A percentile compares a stretch with the other conserved stretches of the same genome.
These are phyloP conservation scores for Zalaria obscura DNA, from an alignment of 2,329 filamentous ascomycete genomes.

Conservation along the genomic window DNA sequence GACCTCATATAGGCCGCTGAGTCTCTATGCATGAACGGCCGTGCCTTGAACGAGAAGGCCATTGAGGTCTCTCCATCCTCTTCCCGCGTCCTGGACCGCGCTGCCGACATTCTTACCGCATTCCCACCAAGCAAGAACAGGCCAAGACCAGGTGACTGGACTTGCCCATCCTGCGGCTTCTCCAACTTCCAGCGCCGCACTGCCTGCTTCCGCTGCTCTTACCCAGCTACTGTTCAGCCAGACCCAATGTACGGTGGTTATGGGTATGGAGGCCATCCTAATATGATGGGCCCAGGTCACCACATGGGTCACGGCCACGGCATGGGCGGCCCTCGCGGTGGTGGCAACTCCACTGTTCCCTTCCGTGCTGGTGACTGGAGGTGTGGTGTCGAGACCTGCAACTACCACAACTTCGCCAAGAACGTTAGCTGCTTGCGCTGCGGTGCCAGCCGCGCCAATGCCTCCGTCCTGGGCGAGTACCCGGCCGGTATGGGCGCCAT, in stretches of 20 bases:
- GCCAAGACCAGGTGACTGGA: conserved; percentile 95
- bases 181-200: conserved; percentile 98
- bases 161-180: conserved; percentile 95
- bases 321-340: conserved; percentile 38
- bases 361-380: conserved; percentile 99
- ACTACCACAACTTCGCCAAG: conserved; percentile 99
- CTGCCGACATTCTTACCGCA: conserved; percentile 87
- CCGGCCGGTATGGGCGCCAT: conserved; percentile 73
- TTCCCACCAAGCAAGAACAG: conserved; percentile 99
- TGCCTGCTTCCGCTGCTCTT: conserved; percentile 97
- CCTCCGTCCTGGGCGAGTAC: conserved; percentile 74
- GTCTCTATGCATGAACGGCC: conserved; percentile 97
- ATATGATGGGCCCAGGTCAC: conserved; percentile 50
- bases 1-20: conserved; percentile 60
- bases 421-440: conserved; percentile 96
- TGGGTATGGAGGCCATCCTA: conserved; percentile 44
- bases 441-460: conserved; percentile 84
- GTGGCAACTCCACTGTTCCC: conserved; percentile 66
- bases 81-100: conserved; percentile 89
- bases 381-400: conserved; percentile 91
- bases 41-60: conserved; percentile 94
- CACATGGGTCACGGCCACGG: conserved; percentile 19
- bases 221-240: conserved; percentile 77
- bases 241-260: conserved; percentile 54
- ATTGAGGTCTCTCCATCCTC: conserved; percentile 97